Percentiles rank a stretch among this genome's conserved stretches.
These are phyloP conservation scores for Pontederia crassipes DNA, from an alignment of 176 grass and related monocot species.

Conservation along the genomic window DNA sequence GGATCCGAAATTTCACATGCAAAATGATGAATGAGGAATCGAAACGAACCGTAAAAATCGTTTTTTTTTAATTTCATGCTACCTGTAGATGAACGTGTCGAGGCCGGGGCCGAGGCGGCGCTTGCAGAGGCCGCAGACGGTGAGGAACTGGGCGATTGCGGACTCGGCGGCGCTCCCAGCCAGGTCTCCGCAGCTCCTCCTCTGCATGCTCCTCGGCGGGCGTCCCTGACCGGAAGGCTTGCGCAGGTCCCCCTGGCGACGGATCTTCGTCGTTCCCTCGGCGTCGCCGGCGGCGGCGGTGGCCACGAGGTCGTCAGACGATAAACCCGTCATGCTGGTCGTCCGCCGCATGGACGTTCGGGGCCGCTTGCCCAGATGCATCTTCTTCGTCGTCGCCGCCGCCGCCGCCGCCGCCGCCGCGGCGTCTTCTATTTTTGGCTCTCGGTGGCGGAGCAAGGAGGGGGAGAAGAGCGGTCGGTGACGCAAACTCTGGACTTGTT, in stretches of 20 bases:
- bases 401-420: background rate
- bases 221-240: background rate
- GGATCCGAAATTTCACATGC: too few species aligned
- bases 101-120: slow-evolving; percentile 2
- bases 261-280: background rate
- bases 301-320: background rate
- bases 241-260: background rate
- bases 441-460: too few species aligned
- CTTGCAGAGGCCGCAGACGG: background rate
- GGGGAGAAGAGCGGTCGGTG: too few species aligned
- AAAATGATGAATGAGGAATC: too few species aligned
- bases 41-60: background rate
- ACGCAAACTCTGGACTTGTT: too few species aligned
- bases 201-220: background rate
- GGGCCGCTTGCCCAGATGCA: background rate
- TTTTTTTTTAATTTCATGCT: background rate
- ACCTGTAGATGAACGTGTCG: slow-evolving; percentile 7
- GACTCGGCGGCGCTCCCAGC: background rate
- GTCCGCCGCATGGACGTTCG: background rate
- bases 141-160: background rate
- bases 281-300: background rate
- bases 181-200: slow-evolving; percentile 1
- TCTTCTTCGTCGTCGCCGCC: background rate
- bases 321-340: background rate
- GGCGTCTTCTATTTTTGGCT: background rate